Base-by-base conservation (phyloP, 345 rosid species). In the Fremontodendron californicum region DNA sequence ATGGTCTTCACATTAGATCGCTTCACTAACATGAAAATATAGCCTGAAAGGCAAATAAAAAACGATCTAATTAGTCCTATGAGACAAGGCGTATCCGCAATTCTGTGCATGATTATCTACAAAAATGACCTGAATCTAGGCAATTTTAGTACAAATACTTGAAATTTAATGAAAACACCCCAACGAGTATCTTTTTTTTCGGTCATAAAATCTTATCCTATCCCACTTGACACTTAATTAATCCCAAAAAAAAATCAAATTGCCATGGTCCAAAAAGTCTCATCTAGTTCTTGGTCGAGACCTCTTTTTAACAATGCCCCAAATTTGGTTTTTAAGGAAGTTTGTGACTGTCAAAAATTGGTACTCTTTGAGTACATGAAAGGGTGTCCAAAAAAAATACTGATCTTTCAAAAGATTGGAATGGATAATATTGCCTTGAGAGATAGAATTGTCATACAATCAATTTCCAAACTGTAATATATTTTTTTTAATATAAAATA, bases 401-500 rank as follows among this genome's bases (percentile, higher is more conserved):
- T 6, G 19, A 78, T 57, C 79, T 58, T 31, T 57, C 45, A 33
- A 40, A 37, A 31, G 78, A 75, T 65, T 9, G 71, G 43, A 65
- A 37, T 46, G 76, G 46, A 71, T 52, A 1, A 71, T 52, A 1
- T 6, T 21, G 48, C 51, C 35, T 39, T 27, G 39, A 23, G 5
- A 8, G 3, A 42, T 54, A 13, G 8, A 8, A 15, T 46, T 49
- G 54, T 49, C 21, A 16, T 49, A 49, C 54, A 57, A 19, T 10
- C 48, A 45, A 61, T 62, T 6, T 16, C 4, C 21, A 51, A 6
- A n/a, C n/a, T n/a, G n/a, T n/a, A n/a, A n/a, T n/a, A n/a, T n/a
- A n/a, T n/a, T n/a, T n/a, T n/a, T n/a, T 3, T 2, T 45, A 13
- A 6, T 33, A 73, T n/a, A n/a, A n/a, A n/a, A n/a, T 27, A 10